These are phyloP conservation scores for Licmophora abbreviata DNA, from an alignment of 108 stramenopile species.

Conservation along the genomic window DNA sequence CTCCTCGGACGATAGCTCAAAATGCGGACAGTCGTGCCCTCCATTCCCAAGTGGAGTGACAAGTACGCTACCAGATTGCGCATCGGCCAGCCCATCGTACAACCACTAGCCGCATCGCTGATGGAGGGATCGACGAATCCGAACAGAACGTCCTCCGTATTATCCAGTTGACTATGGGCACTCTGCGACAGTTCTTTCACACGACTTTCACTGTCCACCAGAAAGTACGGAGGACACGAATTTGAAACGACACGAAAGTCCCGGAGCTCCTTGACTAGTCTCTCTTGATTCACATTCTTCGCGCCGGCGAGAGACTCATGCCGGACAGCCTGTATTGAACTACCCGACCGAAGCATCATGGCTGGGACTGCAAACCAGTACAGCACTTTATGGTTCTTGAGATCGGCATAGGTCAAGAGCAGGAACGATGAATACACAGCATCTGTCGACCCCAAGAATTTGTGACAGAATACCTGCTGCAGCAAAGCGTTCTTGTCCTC, in stretches of 20 bases:
- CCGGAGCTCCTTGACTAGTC: too few relatives aligned
- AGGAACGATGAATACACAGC: constrained; percentile 24
- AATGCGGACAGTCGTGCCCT: constrained; percentile 37
- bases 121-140: constrained; percentile 63
- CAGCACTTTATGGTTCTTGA: constrained; percentile 71
- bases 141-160: constrained; percentile 24
- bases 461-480: constrained; percentile 21
- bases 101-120: neutral
- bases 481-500: constrained; percentile 65
- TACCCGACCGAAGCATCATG: constrained; percentile 16
- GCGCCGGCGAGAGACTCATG: constrained; percentile 11
- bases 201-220: constrained; percentile 16
- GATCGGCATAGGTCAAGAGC: constrained; percentile 55
- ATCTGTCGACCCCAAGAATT: constrained; percentile 20
- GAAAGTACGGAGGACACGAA: constrained; percentile 17
- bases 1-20: constrained; percentile 46
- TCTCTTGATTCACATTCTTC: constrained; percentile 13
- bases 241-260: too few relatives aligned
- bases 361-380: constrained; percentile 88
- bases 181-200: constrained; percentile 12
- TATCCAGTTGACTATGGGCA: constrained; percentile 1
- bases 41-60: constrained; percentile 49
- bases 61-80: constrained; percentile 74
- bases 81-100: constrained; percentile 71
- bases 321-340: constrained; percentile 16